phyloP scores from a whole-genome alignment of 352 stramenopile species.

The Globisporangium ultimum region DNA sequence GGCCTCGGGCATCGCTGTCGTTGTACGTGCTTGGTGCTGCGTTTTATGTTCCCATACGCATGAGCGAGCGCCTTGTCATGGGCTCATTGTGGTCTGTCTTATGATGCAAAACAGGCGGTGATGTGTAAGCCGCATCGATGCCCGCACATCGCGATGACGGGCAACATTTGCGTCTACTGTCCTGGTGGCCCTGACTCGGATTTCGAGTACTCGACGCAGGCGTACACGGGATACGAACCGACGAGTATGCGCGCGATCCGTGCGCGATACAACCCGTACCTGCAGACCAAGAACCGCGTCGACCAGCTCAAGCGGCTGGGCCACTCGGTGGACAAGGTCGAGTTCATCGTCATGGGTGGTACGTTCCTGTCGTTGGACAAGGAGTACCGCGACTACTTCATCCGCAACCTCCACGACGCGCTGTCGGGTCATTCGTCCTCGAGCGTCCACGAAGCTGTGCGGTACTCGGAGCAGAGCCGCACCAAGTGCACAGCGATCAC shows the following conservation, averaged over 20 bases:
- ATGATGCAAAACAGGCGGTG: constrained; percentile 59
- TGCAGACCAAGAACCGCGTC: constrained; percentile 92
- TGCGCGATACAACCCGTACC: constrained; percentile 93
- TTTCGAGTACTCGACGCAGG: constrained; percentile 97
- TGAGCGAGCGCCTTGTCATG: too few relatives aligned
- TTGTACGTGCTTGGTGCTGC: constrained; percentile 40
- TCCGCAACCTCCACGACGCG: constrained; percentile 95
- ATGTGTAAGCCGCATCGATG: constrained; percentile 98
- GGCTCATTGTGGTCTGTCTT: background rate
- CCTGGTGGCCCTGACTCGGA: constrained; percentile 94
- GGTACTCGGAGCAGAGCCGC: constrained; percentile 90
- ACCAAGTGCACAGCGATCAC: constrained; percentile 93
- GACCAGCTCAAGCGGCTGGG: constrained; percentile 85
- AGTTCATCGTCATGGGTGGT: constrained; percentile 98
- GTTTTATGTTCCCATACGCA: too few relatives aligned
- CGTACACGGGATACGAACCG: constrained; percentile 97
- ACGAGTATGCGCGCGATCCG: constrained; percentile 96
- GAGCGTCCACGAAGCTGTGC: constrained; percentile 90
- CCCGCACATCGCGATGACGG: constrained; percentile 96
- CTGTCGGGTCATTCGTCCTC: constrained; percentile 91
- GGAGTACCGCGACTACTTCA: constrained; percentile 96
- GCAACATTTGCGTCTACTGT: constrained; percentile 97
- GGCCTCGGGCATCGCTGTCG: constrained; percentile 93
- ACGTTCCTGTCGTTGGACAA: constrained; percentile 95
- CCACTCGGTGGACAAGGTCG: constrained; percentile 95